These are phyloP conservation scores for Boletus bicolor DNA, from an alignment of 768 basidiomycete species.

Conservation along the genomic window DNA sequence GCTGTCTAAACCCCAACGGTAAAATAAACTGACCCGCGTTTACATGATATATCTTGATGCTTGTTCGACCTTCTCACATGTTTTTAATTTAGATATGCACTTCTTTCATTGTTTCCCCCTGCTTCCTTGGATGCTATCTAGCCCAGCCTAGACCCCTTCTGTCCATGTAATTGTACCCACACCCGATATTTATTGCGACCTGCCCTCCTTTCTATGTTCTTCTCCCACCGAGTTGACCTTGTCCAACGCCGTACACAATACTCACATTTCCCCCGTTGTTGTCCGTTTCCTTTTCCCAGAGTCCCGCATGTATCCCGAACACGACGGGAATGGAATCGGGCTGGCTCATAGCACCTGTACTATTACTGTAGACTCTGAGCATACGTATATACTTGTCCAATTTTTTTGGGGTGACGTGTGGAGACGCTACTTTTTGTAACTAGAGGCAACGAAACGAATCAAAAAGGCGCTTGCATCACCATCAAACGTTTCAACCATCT, in stretches of 20 bases:
- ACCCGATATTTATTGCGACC: slow-evolving; percentile 21
- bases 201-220: not conserved
- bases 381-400: slow-evolving; percentile 14
- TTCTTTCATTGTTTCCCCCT: not conserved
- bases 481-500: too few relatives aligned
- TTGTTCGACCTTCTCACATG: slow-evolving; percentile 5
- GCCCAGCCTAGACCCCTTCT: slow-evolving; percentile 29
- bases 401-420: not conserved
- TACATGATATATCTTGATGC: slow-evolving; percentile 26
- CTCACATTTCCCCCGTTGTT: not conserved
- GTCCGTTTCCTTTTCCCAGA: not conserved
- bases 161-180: slow-evolving; percentile 25
- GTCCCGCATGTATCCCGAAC: not conserved
- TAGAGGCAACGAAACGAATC: too few relatives aligned
- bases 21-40: slow-evolving; percentile 15
- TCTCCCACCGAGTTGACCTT: not conserved
- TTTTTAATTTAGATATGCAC: slow-evolving; percentile 33
- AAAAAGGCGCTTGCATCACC: too few relatives aligned
- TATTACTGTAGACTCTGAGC: slow-evolving; percentile 22
- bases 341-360: slow-evolving; percentile 22
- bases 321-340: slow-evolving; percentile 6
- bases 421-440: not conserved
- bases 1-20: slow-evolving; percentile 1
- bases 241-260: not conserved
- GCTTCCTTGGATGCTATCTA: slow-evolving; percentile 27